Conservation (phyloP, 148 eudicot genomes). For the Nyssa sinensis region DNA sequence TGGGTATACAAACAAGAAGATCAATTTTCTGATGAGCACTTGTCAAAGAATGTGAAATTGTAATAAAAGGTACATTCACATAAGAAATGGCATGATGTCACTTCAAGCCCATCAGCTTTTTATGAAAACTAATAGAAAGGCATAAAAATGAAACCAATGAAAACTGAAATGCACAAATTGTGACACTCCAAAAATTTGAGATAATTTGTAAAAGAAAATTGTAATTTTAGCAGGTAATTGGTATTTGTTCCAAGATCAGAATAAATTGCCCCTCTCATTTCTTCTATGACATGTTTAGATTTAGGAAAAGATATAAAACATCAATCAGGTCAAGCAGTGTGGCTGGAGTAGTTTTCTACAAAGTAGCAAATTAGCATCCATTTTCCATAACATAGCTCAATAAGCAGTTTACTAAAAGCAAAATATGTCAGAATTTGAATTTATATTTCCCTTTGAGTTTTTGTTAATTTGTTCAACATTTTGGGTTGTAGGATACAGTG, state of each 20-base stretch:
- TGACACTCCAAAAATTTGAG: neutral
- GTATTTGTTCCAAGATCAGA: neutral
- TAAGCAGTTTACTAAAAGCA: neutral
- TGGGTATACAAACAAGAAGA: neutral
- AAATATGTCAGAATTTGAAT: neutral
- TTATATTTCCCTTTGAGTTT: constrained; percentile 3
- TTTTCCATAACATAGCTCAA: neutral
- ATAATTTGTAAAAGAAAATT: neutral
- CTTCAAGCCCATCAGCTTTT: neutral
- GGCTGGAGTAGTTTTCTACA: neutral
- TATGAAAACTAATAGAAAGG: too few species aligned
- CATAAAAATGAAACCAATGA: neutral
- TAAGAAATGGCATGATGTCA: neutral
- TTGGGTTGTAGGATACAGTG: neutral
- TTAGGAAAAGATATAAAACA: neutral
- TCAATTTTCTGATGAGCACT: neutral
- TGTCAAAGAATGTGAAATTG: neutral
- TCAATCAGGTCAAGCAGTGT: neutral
- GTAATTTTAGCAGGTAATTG: neutral
- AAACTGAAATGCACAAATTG: too few species aligned
- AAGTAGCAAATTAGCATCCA: neutral
- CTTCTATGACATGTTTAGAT: too few species aligned
- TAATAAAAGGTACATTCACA: neutral
- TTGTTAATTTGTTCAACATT: neutral
- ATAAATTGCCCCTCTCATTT: neutral